Conservation (phyloP, 352 stramenopile species). For the Globisporangium splendens region DNA sequence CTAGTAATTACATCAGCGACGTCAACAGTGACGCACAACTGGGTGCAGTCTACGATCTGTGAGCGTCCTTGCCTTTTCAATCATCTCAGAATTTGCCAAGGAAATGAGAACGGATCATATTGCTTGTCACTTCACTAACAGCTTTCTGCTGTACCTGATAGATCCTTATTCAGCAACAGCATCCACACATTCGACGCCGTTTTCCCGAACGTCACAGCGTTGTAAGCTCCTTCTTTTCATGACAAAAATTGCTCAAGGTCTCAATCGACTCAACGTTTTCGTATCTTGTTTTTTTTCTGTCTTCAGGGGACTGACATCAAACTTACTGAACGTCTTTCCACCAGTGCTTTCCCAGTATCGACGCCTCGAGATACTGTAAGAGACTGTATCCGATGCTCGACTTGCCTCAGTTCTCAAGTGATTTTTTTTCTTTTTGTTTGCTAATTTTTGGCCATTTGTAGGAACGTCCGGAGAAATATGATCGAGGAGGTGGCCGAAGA, state of each 20-base stretch:
- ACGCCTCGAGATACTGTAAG: not conserved
- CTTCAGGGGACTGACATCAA: not conserved
- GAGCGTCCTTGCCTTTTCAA: not conserved
- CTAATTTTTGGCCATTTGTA: not conserved
- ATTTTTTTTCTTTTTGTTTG: not conserved
- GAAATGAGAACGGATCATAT: not conserved
- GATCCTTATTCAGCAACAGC: not conserved
- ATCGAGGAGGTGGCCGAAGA: not conserved
- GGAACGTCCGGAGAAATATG: not conserved
- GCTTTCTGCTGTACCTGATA: not conserved
- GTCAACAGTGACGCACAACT: not conserved
- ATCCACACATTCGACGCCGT: not conserved
- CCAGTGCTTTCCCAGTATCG: not conserved
- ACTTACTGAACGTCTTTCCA: not conserved
- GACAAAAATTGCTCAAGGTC: not conserved
- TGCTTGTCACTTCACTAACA: not conserved
- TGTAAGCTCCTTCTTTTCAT: not conserved
- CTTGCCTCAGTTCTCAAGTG: not conserved
- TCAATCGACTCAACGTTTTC: not conserved
- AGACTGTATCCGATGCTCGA: not conserved
- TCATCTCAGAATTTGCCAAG: not conserved
- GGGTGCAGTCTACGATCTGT: not conserved
- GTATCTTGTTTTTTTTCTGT: not conserved
- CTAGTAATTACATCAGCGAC: not conserved
- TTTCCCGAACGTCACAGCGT: not conserved